Conservation (phyloP, 2,329 filamentous ascomycete species). For the Sporothrix mexicana region DNA sequence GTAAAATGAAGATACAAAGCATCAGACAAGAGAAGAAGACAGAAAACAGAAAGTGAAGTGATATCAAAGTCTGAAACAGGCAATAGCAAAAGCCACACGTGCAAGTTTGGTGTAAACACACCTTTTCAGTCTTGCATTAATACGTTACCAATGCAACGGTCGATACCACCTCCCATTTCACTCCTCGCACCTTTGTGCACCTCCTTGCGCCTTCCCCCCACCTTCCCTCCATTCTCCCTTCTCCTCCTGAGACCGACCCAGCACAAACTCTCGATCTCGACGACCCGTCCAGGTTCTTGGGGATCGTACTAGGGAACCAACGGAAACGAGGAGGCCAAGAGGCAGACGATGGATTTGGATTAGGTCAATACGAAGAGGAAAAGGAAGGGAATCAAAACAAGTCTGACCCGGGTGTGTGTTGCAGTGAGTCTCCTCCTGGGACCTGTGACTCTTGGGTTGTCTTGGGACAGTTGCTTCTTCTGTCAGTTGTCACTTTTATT, state of each 20-base stretch:
- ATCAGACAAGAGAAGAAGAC: not conserved
- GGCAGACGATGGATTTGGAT: not conserved
- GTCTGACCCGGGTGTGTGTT: slow-evolving; percentile 4
- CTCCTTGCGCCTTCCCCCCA: no score
- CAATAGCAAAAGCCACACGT: not conserved
- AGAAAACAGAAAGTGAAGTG: not conserved
- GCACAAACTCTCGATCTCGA: not conserved
- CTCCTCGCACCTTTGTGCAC: not conserved
- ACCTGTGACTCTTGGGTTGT: not conserved
- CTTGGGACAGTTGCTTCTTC: not conserved
- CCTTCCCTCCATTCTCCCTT: not conserved
- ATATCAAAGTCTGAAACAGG: not conserved
- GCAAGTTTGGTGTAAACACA: not conserved
- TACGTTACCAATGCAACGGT: not conserved
- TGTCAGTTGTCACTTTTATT: slow-evolving; percentile 19
- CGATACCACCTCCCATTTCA: slow-evolving; percentile 1
- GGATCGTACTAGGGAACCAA: not conserved
- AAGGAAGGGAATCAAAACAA: not conserved
- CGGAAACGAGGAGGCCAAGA: not conserved
- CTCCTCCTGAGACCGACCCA: not conserved
- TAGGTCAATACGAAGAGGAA: not conserved
- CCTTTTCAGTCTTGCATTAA: not conserved
- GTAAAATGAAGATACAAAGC: not conserved
- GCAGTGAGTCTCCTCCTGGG: not conserved
- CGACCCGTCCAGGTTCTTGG: not conserved